phyloP scores from a whole-genome alignment of 1,139 yeast genomes.

The Candida sanyaensis region DNA sequence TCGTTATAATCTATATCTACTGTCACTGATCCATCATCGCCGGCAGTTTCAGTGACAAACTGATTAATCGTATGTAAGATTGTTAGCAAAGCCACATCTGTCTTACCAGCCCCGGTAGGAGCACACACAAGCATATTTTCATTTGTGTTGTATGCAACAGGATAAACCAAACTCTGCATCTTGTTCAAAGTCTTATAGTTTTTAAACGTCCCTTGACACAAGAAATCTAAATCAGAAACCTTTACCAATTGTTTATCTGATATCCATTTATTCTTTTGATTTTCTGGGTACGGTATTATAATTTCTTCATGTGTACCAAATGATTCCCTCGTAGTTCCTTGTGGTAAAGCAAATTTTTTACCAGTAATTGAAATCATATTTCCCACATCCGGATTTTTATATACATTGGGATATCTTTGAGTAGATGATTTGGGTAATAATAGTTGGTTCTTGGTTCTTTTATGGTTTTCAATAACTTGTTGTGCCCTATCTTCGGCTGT shows the following conservation, averaged over 20 bases:
- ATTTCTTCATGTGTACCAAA: conserved; percentile 78
- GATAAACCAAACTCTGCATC: conserved; percentile 89
- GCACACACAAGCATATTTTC: conserved; percentile 98
- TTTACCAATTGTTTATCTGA: conserved; percentile 57
- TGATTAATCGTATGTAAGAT: conserved; percentile 82
- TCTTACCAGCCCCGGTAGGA: conserved; percentile 99
- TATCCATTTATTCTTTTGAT: conserved; percentile 45
- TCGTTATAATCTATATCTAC: conserved; percentile 74
- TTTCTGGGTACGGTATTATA: conserved; percentile 72
- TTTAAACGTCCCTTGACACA: conserved; percentile 84
- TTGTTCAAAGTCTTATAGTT: conserved; percentile 78
- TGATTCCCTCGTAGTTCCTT: conserved; percentile 72
- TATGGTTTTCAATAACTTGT: conserved; percentile 56
- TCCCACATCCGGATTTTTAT: conserved; percentile 66
- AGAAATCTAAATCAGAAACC: conserved; percentile 64
- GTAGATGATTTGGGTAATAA: conserved; percentile 48
- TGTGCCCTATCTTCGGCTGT: conserved; percentile 60
- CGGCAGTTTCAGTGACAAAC: conserved; percentile 48
- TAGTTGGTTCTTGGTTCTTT: conserved; percentile 50
- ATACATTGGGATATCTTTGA: conserved; percentile 85
- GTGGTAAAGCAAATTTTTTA: conserved; percentile 74
- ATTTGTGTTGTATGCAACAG: conserved; percentile 89
- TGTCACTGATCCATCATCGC: conserved; percentile 49
- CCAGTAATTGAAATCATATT: conserved; percentile 74
- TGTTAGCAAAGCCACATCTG: conserved; percentile 90